Evolutionary conservation across 2,329 filamentous ascomycete genomes (phyloP), one percentile per base, ranked within the genome.

Genomic region (Calonectria naviculata): DNA sequence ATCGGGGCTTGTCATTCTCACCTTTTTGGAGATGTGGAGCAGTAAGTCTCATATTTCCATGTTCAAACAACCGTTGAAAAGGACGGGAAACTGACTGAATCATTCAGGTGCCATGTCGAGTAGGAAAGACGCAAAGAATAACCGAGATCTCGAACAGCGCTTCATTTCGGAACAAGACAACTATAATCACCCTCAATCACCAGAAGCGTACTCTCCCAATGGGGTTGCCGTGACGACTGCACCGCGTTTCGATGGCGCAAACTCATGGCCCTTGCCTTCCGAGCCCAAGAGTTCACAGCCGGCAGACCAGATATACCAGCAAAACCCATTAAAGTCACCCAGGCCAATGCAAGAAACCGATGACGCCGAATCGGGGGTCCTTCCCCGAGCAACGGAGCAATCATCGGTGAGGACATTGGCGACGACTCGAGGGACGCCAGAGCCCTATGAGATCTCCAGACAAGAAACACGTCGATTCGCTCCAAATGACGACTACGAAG

Each of bases 21-120:
- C 65, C 1, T 66, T 71, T 19, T 56, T 71, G 70, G 69, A 68
- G 21, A 71, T 71, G 65, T 34, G 52, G 26, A 71, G 69, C 28
- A 54, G 69, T 71, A 62, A 68, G 65, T 70, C 10, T 36, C 36
- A 28, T n/a, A 24, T 17, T 21, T 15, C 3, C 5, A 6, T 31
- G 1, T 2, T 19, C 26, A 3, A 41, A 24, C 12, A 24, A 10
- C 28, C 15, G 6, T 28, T 15, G 17, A 21, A 26, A 60, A 5
- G 24, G 10, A n/a, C 26, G 21, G 2, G n/a, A 31, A 9, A 31
- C 56, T 61, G 8, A 61, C 31, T 41, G 34, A 17, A 4, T 29
- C 15, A 24, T 9, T 5, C 36, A 61, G 56, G 24, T 17, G 56
- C 56, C 17, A 61, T 61, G 56, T 42, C 56, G 10, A 61, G 38